Evolutionary conservation across 2,329 filamentous ascomycete species (phyloP).

Genomic region (Penicillium sp.): DNA sequence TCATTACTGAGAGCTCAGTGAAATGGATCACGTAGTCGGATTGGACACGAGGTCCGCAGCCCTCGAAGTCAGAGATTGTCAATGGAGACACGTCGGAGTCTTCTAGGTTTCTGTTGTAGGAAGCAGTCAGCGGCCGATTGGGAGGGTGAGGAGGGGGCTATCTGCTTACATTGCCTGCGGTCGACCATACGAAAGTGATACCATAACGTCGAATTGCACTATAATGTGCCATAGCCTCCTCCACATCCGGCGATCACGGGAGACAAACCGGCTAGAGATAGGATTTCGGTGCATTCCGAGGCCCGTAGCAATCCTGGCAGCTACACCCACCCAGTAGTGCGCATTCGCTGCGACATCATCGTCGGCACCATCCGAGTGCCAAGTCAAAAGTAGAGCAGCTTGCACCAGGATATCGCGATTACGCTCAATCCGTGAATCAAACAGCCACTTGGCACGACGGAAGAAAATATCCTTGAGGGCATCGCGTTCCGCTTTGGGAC

Average conservation of each 20-base stretch:
- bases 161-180: constrained; percentile 46
- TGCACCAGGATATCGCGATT: constrained; percentile 49
- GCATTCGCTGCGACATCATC: constrained; percentile 49
- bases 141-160: no score
- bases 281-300: constrained; percentile 47
- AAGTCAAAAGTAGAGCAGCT: constrained; percentile 47
- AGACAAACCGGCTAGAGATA: constrained; percentile 34
- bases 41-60: constrained; percentile 39
- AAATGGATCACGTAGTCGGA: constrained; percentile 42
- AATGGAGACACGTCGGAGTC: constrained; percentile 45
- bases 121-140: no score
- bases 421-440: constrained; percentile 47
- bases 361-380: constrained; percentile 47
- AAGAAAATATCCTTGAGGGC: constrained; percentile 45
- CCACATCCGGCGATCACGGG: constrained; percentile 38
- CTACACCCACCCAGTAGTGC: constrained; percentile 48
- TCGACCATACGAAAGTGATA: constrained; percentile 43
- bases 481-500: constrained; percentile 35
- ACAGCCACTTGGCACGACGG: constrained; percentile 47
- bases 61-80: constrained; percentile 41
- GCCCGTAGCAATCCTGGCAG: constrained; percentile 46
- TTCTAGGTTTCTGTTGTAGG: constrained; percentile 42
- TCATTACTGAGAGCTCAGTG: constrained; percentile 44
- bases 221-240: constrained; percentile 39
- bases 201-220: constrained; percentile 39